Conservation (phyloP, 495 filamentous ascomycete genomes). For the Chaetomium fimeti region DNA sequence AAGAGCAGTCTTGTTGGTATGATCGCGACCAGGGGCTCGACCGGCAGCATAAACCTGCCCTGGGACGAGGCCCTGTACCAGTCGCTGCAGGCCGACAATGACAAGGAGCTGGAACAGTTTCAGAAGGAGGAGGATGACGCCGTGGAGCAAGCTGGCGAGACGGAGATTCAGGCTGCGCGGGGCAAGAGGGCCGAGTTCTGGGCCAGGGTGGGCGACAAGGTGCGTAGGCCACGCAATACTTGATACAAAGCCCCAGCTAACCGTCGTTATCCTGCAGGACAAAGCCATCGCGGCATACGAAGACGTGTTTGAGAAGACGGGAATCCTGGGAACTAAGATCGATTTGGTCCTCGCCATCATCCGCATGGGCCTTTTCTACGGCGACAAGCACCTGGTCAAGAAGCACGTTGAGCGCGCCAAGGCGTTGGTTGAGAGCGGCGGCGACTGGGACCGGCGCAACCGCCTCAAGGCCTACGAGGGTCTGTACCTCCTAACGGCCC, state of each 20-base stretch:
- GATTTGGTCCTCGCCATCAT: constrained; percentile 95
- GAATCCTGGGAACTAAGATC: constrained; percentile 92
- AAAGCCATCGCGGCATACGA: constrained; percentile 90
- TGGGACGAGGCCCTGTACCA: constrained; percentile 93
- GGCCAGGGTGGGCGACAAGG: constrained; percentile 93
- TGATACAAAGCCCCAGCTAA: background rate
- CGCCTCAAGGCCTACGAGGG: constrained; percentile 98
- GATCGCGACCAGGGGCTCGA: constrained; percentile 64
- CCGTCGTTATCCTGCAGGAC: constrained; percentile 56
- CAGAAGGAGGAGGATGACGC: constrained; percentile 96
- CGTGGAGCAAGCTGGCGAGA: constrained; percentile 91
- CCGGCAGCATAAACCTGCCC: constrained; percentile 63
- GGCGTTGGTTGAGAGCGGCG: constrained; percentile 85
- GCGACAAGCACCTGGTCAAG: constrained; percentile 84
- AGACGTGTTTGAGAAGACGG: constrained; percentile 88
- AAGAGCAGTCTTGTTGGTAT: constrained; percentile 65
- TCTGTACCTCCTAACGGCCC: constrained; percentile 84
- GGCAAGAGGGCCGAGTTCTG: constrained; percentile 96
- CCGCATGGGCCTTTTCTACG: constrained; percentile 92
- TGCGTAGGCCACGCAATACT: constrained; percentile 32
- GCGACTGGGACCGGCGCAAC: constrained; percentile 98
- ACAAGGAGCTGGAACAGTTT: constrained; percentile 83
- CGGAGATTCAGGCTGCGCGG: constrained; percentile 85
- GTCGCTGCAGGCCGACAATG: constrained; percentile 79
- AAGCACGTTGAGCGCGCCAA: constrained; percentile 90